These are phyloP conservation scores for Acanthamoeba healyi DNA, from an alignment of 208 protist species.

Conservation along the genomic window DNA sequence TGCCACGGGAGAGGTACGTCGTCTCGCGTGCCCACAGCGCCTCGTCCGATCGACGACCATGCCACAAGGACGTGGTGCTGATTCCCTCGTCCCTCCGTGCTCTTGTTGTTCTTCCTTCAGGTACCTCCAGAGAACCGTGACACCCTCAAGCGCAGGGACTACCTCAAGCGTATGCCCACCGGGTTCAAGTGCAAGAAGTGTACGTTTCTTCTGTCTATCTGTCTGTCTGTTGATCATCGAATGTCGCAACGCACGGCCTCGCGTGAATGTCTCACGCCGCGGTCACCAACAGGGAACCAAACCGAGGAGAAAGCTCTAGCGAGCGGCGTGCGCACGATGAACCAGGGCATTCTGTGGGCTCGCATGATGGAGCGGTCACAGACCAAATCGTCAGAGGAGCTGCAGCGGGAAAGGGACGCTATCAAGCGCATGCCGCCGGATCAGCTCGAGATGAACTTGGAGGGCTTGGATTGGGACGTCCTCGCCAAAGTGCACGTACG, in stretches of 20 bases:
- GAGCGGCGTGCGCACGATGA: conserved; percentile 77
- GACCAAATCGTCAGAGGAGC: conserved; percentile 10
- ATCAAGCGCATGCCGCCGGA: conserved; percentile 57
- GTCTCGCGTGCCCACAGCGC: no score
- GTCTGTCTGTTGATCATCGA: no score
- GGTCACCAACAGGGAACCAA: conserved; percentile 77
- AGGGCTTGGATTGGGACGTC: conserved; percentile 81
- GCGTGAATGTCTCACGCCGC: neutral
- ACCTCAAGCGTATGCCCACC: conserved; percentile 75
- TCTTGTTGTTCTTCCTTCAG: neutral
- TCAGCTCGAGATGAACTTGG: conserved; percentile 81
- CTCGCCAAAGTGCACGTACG: conserved; percentile 54
- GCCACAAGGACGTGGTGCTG: neutral
- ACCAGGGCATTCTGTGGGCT: conserved; percentile 56
- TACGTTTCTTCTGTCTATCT: neutral
- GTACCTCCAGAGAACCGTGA: conserved; percentile 82
- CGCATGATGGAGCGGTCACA: neutral
- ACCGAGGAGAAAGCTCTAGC: conserved; percentile 60
- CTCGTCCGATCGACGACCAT: no score
- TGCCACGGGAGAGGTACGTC: neutral
- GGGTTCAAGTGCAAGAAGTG: conserved; percentile 79
- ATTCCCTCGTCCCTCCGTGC: neutral
- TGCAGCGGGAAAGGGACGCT: conserved; percentile 66
- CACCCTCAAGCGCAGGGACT: conserved; percentile 34
- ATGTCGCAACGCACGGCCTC: no score